Base-by-base conservation (phyloP, 2,329 filamentous ascomycete genomes). In the Apiospora rasikravindrae region DNA sequence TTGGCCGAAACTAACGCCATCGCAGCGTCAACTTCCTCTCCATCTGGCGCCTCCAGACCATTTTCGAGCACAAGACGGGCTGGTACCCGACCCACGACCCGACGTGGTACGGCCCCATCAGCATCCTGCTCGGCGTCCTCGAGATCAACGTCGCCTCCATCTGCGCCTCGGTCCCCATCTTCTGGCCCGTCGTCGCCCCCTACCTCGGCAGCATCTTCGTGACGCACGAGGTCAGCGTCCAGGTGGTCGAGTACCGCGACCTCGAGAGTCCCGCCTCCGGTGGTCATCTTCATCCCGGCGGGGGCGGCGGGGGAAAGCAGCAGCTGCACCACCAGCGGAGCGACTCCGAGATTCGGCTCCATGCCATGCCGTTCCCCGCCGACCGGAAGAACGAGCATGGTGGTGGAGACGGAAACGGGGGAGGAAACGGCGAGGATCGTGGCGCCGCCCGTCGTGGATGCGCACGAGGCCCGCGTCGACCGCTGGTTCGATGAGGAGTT, bases 1-100 rank as follows among this genome's bases (percentile, higher is more conserved):
- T 37, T 7, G 33, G 33, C 33, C 8, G 33, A 37, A 8, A n/a
- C 69, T 74, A 26, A 26, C 69, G 26, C 53, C 14, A 4, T 11
- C 16, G 3, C 4, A 33, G 80, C 16, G 76, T 80, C 67, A 81
- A 78, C 71, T 57, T 78, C 16, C 72, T 80, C 67, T 79, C 76
- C 71, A 77, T 82, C 70, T 81, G 76, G 77, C 79, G 80, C 4
- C 74, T 83, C 0, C 73, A 79, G 69, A 76, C 71, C 70, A 78
- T 83, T 51, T 71, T 80, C 29, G 68, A 76, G 29, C 75, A 74
- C 51, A 74, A 78, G 26, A 80, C 80, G 3, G 79, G 74, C 1
- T 82, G 79, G 0, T 80, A 76, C 71, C 81, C 81, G 19, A 80
- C 81, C 0, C 68, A 79, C 2, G 81, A 83, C 71, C 81, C 81